phyloP scores from a whole-genome alignment of 2,329 filamentous ascomycete species.

The Colletotrichum cordylinicola region DNA sequence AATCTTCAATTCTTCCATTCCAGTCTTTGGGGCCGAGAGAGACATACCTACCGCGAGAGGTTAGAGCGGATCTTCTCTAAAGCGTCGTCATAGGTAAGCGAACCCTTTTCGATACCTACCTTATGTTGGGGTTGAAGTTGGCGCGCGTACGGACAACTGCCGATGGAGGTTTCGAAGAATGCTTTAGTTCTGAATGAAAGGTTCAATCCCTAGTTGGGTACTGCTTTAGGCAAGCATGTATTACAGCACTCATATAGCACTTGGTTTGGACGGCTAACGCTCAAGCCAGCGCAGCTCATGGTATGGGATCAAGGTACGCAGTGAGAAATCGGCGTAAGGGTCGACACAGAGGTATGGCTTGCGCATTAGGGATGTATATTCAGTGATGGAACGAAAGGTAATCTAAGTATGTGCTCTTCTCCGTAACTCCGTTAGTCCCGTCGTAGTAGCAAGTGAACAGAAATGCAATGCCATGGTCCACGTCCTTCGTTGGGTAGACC shows the following conservation, averaged over 20 bases:
- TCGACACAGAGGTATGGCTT: background rate
- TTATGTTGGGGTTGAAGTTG: too few relatives aligned
- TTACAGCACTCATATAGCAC: too few relatives aligned
- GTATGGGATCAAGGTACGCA: background rate
- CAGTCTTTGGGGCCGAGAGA: background rate
- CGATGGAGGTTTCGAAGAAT: too few relatives aligned
- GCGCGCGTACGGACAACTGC: too few relatives aligned
- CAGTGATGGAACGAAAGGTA: background rate
- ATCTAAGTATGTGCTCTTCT: conserved; percentile 4
- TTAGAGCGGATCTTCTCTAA: background rate
- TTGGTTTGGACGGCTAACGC: too few relatives aligned
- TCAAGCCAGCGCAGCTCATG: background rate
- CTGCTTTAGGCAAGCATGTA: too few relatives aligned
- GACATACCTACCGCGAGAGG: background rate
- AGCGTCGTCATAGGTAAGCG: background rate
- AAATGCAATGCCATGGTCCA: background rate
- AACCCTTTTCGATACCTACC: too few relatives aligned
- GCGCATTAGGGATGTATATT: conserved; percentile 5
- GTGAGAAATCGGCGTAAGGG: background rate
- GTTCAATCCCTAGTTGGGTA: too few relatives aligned
- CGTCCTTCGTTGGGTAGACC: background rate
- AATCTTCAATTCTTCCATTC: background rate
- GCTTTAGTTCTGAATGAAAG: too few relatives aligned
- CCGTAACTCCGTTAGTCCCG: conserved; percentile 6
- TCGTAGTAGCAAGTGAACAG: background rate